Evolutionary conservation across 805 yeast species (phyloP).

Genomic region (Cyberlindnera veronae): DNA sequence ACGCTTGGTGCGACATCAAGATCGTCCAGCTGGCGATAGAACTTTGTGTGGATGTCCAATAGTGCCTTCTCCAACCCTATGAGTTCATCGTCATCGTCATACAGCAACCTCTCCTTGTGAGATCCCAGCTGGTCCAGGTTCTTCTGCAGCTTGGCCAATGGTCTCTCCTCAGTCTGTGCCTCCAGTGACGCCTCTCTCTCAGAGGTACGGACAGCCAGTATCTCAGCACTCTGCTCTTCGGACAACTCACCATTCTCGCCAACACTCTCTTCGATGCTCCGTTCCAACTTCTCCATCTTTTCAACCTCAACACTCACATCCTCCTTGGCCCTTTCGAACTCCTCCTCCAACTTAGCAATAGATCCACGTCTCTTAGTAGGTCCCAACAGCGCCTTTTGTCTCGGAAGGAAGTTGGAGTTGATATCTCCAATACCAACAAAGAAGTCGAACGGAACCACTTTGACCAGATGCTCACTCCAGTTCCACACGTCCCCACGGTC

Average conservation of each 20-base stretch:
- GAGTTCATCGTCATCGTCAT: conserved; percentile 82
- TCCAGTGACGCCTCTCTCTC: conserved; percentile 70
- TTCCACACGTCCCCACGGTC: conserved; percentile 99
- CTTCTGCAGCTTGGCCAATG: conserved; percentile 78
- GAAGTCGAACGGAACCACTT: conserved; percentile 93
- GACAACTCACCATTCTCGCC: conserved; percentile 32
- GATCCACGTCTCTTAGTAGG: conserved; percentile 62
- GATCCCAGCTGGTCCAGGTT: conserved; percentile 46
- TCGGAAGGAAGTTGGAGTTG: conserved; percentile 87
- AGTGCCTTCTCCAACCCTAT: conserved; percentile 59
- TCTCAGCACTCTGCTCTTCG: conserved; percentile 32
- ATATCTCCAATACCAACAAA: conserved; percentile 98
- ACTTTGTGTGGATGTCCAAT: conserved; percentile 59
- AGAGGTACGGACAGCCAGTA: conserved; percentile 34
- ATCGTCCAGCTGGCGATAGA: conserved; percentile 47
- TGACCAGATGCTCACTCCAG: conserved; percentile 88
- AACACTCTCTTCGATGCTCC: conserved; percentile 30
- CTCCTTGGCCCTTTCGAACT: conserved; percentile 30
- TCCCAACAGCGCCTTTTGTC: conserved; percentile 56
- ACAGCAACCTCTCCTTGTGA: conserved; percentile 42
- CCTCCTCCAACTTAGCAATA: conserved; percentile 53
- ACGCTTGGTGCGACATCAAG: conserved; percentile 58
- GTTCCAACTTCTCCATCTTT: conserved; percentile 24
- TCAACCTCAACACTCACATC: no score
- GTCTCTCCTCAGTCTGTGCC: conserved; percentile 77